Conservation (phyloP, 192 early-diverging fungal genomes). For the Podila epicladia region DNA sequence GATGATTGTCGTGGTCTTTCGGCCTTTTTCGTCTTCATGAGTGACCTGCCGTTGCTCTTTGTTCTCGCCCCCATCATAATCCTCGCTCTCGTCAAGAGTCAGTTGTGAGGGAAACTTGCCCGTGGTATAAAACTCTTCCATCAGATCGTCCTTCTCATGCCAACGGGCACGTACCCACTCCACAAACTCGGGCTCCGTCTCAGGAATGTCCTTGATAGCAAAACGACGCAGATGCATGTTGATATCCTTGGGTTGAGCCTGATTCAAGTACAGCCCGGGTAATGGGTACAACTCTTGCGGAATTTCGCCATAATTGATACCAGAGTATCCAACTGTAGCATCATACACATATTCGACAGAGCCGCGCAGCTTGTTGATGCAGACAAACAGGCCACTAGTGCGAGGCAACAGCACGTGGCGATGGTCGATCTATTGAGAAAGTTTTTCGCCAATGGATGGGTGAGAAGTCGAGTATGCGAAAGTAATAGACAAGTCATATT, state of each 20-base stretch:
- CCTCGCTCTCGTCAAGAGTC: conserved; percentile 14
- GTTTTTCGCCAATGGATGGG: background rate
- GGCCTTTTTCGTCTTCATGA: background rate
- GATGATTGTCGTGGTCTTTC: background rate
- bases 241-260: conserved; percentile 78
- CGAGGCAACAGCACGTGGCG: conserved; percentile 87
- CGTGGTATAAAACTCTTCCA: conserved; percentile 81
- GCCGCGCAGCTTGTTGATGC: conserved; percentile 70
- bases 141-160: conserved; percentile 84
- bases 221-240: conserved; percentile 85
- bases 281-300: conserved; percentile 89
- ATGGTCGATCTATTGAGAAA: conserved; percentile 57
- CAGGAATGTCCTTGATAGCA: conserved; percentile 70
- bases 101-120: conserved; percentile 71
- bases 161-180: conserved; percentile 82
- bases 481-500: conserved; percentile 9
- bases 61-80: background rate
- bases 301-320: conserved; percentile 73
- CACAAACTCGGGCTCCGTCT: conserved; percentile 74
- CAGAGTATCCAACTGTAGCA: conserved; percentile 89
- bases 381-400: conserved; percentile 82
- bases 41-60: background rate
- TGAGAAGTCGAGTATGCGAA: background rate
- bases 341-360: conserved; percentile 84
- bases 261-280: conserved; percentile 76